Conservation (phyloP, 305 asterid species). For the Solanum hybrid region DNA sequence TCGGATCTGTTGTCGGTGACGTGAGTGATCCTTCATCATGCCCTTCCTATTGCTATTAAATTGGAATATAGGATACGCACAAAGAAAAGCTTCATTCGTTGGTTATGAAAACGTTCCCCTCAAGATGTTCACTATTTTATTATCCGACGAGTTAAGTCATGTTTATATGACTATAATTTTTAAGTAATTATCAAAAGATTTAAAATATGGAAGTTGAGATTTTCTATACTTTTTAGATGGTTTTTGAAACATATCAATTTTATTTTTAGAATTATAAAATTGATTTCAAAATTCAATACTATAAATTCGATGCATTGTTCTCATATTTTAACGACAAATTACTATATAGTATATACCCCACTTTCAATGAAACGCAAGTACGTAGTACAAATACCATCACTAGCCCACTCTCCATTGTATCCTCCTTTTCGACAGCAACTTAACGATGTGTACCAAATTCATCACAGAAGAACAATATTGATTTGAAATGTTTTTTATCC, state of each 20-base stretch:
- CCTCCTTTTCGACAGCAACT: not conserved
- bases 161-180: too few relatives aligned
- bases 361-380: not conserved
- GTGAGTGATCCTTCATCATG: too few relatives aligned
- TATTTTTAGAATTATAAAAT: not conserved
- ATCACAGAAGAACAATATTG: not conserved
- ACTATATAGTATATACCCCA: not conserved
- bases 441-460: not conserved
- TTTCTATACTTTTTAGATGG: not conserved
- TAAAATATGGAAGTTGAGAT: too few relatives aligned
- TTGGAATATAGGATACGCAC: too few relatives aligned
- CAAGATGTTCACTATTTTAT: not conserved
- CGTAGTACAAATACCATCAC: not conserved
- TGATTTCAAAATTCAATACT: not conserved
- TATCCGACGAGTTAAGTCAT: not conserved
- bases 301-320: not conserved
- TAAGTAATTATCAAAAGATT: too few relatives aligned
- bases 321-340: not conserved
- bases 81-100: too few relatives aligned
- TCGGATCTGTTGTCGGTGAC: too few relatives aligned
- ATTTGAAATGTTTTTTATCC: not conserved
- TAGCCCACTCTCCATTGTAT: not conserved
- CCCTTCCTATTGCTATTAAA: too few relatives aligned
- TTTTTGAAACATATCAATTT: not conserved
- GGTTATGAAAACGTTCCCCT: not conserved